Evolutionary conservation across 345 rosid genomes (phyloP).

Genomic region (Eucalyptus marginata): DNA sequence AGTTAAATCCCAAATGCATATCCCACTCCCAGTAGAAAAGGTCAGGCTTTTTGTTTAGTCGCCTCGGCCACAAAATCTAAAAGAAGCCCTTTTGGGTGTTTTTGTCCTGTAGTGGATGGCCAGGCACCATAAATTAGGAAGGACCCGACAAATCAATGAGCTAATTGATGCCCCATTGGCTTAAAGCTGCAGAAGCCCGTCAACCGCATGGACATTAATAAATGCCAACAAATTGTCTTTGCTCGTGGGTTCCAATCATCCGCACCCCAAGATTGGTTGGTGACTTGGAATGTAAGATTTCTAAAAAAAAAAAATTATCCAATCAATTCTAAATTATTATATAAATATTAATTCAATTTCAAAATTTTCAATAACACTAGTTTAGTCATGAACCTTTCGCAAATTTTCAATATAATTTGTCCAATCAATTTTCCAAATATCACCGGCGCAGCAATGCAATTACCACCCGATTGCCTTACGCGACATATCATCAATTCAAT

Average conservation of each 20-base stretch:
- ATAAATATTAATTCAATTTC: accelerated
- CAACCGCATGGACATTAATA: neutral
- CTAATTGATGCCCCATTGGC: neutral
- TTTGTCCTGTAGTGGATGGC: neutral
- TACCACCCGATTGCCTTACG: accelerated
- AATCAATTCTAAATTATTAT: neutral
- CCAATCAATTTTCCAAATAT: neutral
- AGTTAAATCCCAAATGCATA: neutral
- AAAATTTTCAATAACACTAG: neutral
- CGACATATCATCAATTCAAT: accelerated
- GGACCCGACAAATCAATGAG: neutral
- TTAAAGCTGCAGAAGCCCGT: neutral
- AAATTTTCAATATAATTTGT: neutral
- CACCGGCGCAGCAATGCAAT: accelerated
- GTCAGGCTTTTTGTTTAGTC: neutral
- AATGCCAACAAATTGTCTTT: neutral
- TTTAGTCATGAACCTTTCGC: neutral
- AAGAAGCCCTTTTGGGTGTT: neutral
- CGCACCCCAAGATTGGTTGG: neutral
- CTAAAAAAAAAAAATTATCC: neutral
- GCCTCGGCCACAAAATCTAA: neutral
- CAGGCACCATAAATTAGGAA: neutral
- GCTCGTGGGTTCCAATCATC: neutral
- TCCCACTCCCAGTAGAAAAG: neutral
- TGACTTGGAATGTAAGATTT: neutral